Evolutionary conservation across 2,329 filamentous ascomycete genomes (phyloP), one percentile per base, ranked within the genome.

Genomic region (Fusarium verrucosum): DNA sequence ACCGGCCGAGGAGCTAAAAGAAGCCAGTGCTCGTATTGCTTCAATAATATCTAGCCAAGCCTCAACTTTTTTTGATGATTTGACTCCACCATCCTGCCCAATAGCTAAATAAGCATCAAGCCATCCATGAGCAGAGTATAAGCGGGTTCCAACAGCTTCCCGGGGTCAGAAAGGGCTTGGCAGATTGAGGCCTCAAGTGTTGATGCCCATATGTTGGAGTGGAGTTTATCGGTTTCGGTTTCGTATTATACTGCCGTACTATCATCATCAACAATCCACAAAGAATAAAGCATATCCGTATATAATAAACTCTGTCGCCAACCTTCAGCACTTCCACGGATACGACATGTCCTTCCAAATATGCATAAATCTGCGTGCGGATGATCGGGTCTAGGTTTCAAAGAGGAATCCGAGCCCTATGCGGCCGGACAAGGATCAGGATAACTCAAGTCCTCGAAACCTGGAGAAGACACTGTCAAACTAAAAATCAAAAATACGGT

Each of bases 21-120:
- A 49, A 62, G 58, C 60, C 36, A 41, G 30, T 33, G 35, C 58
- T 66, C 58, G 58, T 66, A 51, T 60, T 63, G 28, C 51, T 58
- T 58, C 36, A 33, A 53, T 50, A 44, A 47, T 59, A 45, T 50
- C 49, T 38, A 33, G 62, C 62, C 63, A 66, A 66, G 63, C 54
- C 45, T 66, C 58, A 59, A 46, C 42, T 32, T 54, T 30, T 54
- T 30, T 46, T 51, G 19, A 35, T 50, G 49, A 50, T 51, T 56
- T 19, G 40, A 50, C 62, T 66, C 62, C 63, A 64, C 58, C 33
- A 38, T 51, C 25, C 44, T 38, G 42, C 62, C 57, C 37, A 25
- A 26, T 36, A 41, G 22, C 45, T 66, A 46, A 50, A 51, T 58
- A 62, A 62, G 57, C 35, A 30, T 61, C 40, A 28, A 54, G 45